phyloP scores from a whole-genome alignment of 352 stramenopile species.

The Phytopythium delawarense region DNA sequence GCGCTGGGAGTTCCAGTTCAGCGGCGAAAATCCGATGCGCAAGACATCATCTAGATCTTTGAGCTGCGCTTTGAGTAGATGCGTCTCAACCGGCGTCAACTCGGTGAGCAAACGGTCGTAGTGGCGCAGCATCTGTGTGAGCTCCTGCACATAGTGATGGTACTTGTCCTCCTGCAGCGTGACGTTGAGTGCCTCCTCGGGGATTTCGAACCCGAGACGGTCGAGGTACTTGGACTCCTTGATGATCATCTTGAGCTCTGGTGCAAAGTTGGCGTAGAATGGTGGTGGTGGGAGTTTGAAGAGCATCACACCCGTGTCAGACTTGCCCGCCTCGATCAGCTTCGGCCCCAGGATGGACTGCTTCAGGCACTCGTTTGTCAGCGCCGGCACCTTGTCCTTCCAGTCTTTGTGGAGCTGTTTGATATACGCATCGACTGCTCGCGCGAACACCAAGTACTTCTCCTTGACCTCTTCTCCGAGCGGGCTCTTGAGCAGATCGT shows the following conservation, averaged over 20 bases:
- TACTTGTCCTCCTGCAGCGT: conserved; percentile 97
- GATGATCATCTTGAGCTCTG: conserved; percentile 93
- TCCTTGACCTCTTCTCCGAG: conserved; percentile 93
- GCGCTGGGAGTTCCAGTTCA: conserved; percentile 97
- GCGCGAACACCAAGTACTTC: conserved; percentile 92
- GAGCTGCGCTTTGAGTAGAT: conserved; percentile 87
- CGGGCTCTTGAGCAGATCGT: conserved; percentile 89
- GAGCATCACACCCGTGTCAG: conserved; percentile 66
- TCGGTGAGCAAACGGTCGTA: conserved; percentile 86
- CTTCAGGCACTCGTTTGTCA: conserved; percentile 93
- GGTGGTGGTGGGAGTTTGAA: conserved; percentile 87
- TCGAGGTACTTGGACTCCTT: conserved; percentile 96
- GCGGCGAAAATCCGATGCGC: conserved; percentile 88
- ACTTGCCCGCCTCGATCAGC: conserved; percentile 70
- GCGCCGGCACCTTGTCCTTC: conserved; percentile 79
- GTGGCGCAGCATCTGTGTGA: conserved; percentile 89
- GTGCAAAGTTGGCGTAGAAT: conserved; percentile 93
- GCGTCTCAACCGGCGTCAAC: conserved; percentile 88
- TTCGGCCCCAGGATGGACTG: conserved; percentile 90
- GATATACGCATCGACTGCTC: conserved; percentile 91
- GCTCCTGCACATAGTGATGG: conserved; percentile 90
- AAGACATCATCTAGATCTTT: conserved; percentile 86
- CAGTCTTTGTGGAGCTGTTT: conserved; percentile 92
- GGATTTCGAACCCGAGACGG: conserved; percentile 93
- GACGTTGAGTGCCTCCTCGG: conserved; percentile 93